A percentile compares a stretch with the other conserved stretches of the same genome.
These are phyloP conservation scores for Dactylonectria macrodidyma DNA, from an alignment of 2,329 filamentous ascomycete species.

Conservation along the genomic window DNA sequence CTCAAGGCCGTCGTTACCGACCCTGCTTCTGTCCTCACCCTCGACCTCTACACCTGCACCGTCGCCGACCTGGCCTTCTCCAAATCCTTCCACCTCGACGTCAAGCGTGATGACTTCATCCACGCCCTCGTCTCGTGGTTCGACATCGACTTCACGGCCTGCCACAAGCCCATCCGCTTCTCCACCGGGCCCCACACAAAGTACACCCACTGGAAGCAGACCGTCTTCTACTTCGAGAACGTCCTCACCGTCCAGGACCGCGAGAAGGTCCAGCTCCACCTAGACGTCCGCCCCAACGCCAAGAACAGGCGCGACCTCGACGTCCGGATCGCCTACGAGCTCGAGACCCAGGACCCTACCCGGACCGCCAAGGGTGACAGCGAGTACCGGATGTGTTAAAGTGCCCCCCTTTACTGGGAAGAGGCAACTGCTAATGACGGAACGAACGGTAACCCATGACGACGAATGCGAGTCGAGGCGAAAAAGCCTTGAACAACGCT, in stretches of 20 bases:
- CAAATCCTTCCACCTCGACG: conserved; percentile 81
- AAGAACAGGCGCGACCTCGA: conserved; percentile 97
- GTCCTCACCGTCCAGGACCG: conserved; percentile 92
- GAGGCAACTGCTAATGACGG: conserved; percentile 44
- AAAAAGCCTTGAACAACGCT: neutral
- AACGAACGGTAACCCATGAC: conserved; percentile 34
- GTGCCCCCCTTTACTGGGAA: neutral
- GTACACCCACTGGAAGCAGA: conserved; percentile 99
- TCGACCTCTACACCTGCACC: conserved; percentile 94
- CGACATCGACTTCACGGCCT: conserved; percentile 98
- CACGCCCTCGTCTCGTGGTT: conserved; percentile 99
- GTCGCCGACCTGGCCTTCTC: conserved; percentile 87
- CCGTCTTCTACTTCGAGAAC: conserved; percentile 96
- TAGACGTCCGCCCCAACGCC: conserved; percentile 89
- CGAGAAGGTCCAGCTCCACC: conserved; percentile 81
- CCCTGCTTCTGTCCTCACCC: conserved; percentile 84
- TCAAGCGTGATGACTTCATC: conserved; percentile 92
- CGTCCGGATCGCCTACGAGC: conserved; percentile 86
- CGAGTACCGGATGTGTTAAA: conserved; percentile 84
- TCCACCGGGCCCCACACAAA: conserved; percentile 98
- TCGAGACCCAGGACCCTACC: conserved; percentile 81
- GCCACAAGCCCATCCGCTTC: conserved; percentile 98
- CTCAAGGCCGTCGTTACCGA: conserved; percentile 97
- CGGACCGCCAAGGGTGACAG: conserved; percentile 79
- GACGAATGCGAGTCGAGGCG: neutral